Base-by-base conservation (phyloP, 495 filamentous ascomycete genomes). In the Hypoxylon intermedium region DNA sequence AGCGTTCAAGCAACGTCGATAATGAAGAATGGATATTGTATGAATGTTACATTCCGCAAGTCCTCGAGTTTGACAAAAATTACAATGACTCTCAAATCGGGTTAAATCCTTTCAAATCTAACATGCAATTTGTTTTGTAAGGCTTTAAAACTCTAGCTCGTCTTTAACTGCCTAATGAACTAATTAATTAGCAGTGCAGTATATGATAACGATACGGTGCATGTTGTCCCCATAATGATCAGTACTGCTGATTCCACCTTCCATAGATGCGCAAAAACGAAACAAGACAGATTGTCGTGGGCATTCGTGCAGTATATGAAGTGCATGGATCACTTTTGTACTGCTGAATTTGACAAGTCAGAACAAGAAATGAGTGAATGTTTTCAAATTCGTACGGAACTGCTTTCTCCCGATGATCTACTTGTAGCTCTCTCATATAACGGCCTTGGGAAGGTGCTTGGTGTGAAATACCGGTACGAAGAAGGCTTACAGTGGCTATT, bases 161-260 rank as follows among this genome's bases (percentile, higher is more conserved):
- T 13, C 3, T 13, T 31, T 24, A 5, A 12, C 18, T 42, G n/a
- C n/a, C 15, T 5, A 5, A 31, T n/a, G 7, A 20, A 26, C 43
- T 48, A 9, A 57, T 11, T 9, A 26, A 15, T 20, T 13, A 18
- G 3, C 3, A 57, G 53, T 9, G 53, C 53, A 9, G 33, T 57
- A 16, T 44, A 57, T 37, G 53, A 57, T 30, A 57, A 57, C 19
- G 53, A 57, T n/a, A 57, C 53, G 2, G 16, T 49, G 23, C n/a
- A 57, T 18, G 44, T 49, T 12, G 7, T 49, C 18, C 34, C 43
- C 3, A 36, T 28, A 21, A 16, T 57, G 24, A 34, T 57, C 20
- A 9, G 24, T 21, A 57, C 53, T n/a, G 53, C 44, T 11, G 23
- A 49, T 49, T 57, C 44, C 15, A 44, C 53, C 15, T 57, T 30